These are phyloP conservation scores for Cadophora luteo-olivacea DNA, from an alignment of 2,329 filamentous ascomycete genomes.

Conservation along the genomic window DNA sequence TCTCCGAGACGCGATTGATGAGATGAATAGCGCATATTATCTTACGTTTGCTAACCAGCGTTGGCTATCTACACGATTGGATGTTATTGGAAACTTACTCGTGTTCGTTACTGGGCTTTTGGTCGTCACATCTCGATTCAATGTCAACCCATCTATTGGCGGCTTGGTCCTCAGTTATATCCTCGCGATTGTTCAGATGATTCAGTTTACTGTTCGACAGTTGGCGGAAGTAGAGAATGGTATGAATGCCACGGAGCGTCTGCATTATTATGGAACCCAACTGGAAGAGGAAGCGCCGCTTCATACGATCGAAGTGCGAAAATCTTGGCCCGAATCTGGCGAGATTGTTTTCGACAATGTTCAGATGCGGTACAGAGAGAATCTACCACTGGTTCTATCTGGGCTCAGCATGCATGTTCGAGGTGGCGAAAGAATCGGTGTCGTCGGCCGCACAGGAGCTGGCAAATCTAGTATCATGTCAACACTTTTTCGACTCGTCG, in stretches of 20 bases:
- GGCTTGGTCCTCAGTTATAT: conserved; percentile 94
- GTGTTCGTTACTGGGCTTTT: conserved; percentile 90
- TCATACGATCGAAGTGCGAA: conserved; percentile 74
- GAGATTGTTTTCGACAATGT: conserved; percentile 79
- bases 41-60: conserved; percentile 95
- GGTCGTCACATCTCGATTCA: conserved; percentile 89
- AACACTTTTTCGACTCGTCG: conserved; percentile 78
- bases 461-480: conserved; percentile 87
- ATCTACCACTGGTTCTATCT: conserved; percentile 75
- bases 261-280: conserved; percentile 86
- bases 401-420: conserved; percentile 74
- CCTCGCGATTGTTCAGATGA: conserved; percentile 90
- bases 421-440: conserved; percentile 80
- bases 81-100: conserved; percentile 81
- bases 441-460: conserved; percentile 82
- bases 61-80: conserved; percentile 87
- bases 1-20: conserved; percentile 77
- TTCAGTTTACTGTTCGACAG: conserved; percentile 94
- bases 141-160: conserved; percentile 81
- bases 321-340: conserved; percentile 85
- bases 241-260: conserved; percentile 94
- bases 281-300: conserved; percentile 90
- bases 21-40: conserved; percentile 95
- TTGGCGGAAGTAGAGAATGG: conserved; percentile 96
- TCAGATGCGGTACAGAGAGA: conserved; percentile 78